phyloP scores from a whole-genome alignment of 768 basidiomycete species.

The Russula sp. region DNA sequence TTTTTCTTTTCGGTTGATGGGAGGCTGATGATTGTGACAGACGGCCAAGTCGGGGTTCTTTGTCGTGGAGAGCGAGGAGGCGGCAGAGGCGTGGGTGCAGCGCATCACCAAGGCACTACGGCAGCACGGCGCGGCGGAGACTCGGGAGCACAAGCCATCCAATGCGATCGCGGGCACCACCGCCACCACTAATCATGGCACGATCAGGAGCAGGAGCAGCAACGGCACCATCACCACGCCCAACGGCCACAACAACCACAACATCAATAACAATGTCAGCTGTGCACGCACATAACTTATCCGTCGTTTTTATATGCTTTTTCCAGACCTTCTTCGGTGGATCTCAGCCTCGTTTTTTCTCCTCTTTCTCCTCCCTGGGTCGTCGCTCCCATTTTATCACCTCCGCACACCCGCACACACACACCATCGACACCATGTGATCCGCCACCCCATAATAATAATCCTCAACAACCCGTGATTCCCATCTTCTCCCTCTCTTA shows the following conservation, averaged over 20 bases:
- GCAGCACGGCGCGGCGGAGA: not conserved
- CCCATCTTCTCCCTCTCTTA: not conserved
- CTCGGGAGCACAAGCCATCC: slow-evolving; percentile 12
- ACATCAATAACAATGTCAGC: slow-evolving; percentile 10
- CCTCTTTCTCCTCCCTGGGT: not conserved
- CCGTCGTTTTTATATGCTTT: slow-evolving; percentile 13
- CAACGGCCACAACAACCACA: not conserved
- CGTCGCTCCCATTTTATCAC: not conserved
- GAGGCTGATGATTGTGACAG: not conserved
- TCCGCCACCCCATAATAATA: not conserved
- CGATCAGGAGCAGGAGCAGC: not conserved
- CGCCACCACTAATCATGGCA: not conserved
- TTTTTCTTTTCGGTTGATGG: not conserved
- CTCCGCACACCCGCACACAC: too few species aligned
- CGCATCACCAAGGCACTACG: slow-evolving; percentile 18
- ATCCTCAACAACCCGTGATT: not conserved
- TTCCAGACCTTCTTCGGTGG: not conserved
- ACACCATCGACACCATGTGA: too few species aligned
- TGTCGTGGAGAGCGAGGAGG: slow-evolving; percentile 13
- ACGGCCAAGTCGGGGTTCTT: slow-evolving; percentile 24
- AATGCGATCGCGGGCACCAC: not conserved
- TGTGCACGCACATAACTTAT: slow-evolving; percentile 21
- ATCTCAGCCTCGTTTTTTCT: not conserved
- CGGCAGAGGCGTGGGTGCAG: slow-evolving; percentile 17
- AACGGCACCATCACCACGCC: not conserved